Conservation (phyloP, 1,284 basidiomycete species). For the Papiliotrema nemorosa region DNA sequence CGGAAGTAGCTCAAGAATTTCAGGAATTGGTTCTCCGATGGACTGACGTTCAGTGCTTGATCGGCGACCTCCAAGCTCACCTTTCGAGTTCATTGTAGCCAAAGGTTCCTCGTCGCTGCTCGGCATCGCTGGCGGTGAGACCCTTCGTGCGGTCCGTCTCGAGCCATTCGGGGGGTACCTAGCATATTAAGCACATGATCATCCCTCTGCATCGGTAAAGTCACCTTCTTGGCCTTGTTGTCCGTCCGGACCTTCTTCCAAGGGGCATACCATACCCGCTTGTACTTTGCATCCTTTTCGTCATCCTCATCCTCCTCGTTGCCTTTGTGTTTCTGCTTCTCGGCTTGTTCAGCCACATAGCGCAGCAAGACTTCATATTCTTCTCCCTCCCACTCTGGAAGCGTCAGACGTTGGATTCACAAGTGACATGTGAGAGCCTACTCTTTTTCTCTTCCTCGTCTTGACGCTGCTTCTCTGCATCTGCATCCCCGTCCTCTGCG, state of each 20-base stretch:
- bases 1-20: conserved; percentile 55
- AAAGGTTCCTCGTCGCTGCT: conserved; percentile 35
- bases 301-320: conserved; percentile 50
- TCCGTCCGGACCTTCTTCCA: conserved; percentile 55
- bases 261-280: conserved; percentile 48
- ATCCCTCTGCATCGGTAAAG: background rate
- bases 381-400: conserved; percentile 36
- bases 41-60: conserved; percentile 32
- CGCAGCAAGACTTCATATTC: conserved; percentile 45
- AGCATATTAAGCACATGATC: conserved; percentile 1
- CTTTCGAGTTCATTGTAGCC: conserved; percentile 57
- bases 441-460: conserved; percentile 32
- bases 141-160: conserved; percentile 54
- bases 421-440: conserved; percentile 11
- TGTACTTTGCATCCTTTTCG: conserved; percentile 50
- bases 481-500: conserved; percentile 29
- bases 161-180: conserved; percentile 51
- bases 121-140: conserved; percentile 50
- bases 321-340: conserved; percentile 59
- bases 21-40: conserved; percentile 53
- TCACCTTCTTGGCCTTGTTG: conserved; percentile 34
- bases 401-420: background rate
- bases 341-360: conserved; percentile 39
- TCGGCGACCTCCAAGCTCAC: conserved; percentile 27
- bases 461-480: conserved; percentile 22